These are phyloP conservation scores for Apiospora marii DNA, from an alignment of 2,329 filamentous ascomycete species.

Conservation along the genomic window DNA sequence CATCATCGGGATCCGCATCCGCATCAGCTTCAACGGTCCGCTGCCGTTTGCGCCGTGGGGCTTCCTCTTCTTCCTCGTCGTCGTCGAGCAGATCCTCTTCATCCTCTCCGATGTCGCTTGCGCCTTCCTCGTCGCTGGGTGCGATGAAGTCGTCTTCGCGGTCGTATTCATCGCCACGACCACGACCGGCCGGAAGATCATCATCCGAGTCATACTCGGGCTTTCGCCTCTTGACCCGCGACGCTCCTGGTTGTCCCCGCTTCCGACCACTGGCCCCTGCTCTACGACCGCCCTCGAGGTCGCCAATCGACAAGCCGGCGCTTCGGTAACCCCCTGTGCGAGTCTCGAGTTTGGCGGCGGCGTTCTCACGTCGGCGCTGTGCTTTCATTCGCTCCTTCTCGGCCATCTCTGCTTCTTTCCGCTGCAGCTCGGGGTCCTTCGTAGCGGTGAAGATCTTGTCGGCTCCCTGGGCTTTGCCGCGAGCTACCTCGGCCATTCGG, in stretches of 20 bases:
- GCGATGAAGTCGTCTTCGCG: conserved; percentile 82
- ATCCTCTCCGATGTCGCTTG: conserved; percentile 62
- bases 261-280: conserved; percentile 58
- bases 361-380: conserved; percentile 72
- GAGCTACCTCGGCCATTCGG: conserved; percentile 70
- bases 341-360: conserved; percentile 69
- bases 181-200: conserved; percentile 67
- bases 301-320: conserved; percentile 70
- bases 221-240: conserved; percentile 61
- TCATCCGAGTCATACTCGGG: conserved; percentile 81
- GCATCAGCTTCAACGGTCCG: conserved; percentile 63
- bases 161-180: conserved; percentile 78
- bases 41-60: conserved; percentile 57
- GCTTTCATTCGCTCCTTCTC: conserved; percentile 77
- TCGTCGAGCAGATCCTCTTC: conserved; percentile 67
- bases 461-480: conserved; percentile 59
- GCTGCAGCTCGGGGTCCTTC: conserved; percentile 78
- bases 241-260: conserved; percentile 57
- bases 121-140: conserved; percentile 73
- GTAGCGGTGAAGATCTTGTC: conserved; percentile 75
- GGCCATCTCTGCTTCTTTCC: conserved; percentile 75
- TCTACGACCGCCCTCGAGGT: conserved; percentile 70
- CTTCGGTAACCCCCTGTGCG: conserved; percentile 58
- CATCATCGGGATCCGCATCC: conserved; percentile 58
- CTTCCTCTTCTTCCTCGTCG: conserved; percentile 56